These are phyloP conservation scores for Lentinula boryana DNA, from an alignment of 768 basidiomycete genomes.

Conservation along the genomic window DNA sequence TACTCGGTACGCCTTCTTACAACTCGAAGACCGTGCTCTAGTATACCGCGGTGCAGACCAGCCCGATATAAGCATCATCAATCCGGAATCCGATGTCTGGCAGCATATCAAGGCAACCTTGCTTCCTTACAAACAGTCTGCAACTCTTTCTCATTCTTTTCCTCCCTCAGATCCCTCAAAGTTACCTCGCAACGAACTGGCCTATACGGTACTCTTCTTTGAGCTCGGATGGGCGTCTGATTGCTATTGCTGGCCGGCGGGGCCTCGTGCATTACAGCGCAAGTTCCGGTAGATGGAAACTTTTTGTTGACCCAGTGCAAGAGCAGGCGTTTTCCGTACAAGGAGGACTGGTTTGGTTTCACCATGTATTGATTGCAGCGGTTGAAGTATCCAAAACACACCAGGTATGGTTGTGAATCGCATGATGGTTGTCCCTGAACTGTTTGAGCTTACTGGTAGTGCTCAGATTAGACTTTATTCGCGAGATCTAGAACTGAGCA, in stretches of 20 bases:
- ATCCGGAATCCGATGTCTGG: slow-evolving; percentile 97
- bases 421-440: background rate
- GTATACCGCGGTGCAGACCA: slow-evolving; percentile 96
- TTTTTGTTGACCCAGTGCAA: slow-evolving; percentile 74
- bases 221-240: slow-evolving; percentile 83
- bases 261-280: slow-evolving; percentile 94
- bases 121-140: background rate
- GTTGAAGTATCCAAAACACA: slow-evolving; percentile 77
- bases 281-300: slow-evolving; percentile 91
- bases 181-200: slow-evolving; percentile 89
- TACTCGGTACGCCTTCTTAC: slow-evolving; percentile 90
- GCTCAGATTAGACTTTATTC: slow-evolving; percentile 87
- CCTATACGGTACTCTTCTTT: slow-evolving; percentile 90
- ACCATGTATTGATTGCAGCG: slow-evolving; percentile 89
- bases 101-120: slow-evolving; percentile 80
- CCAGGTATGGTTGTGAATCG: slow-evolving; percentile 44
- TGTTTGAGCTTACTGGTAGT: slow-evolving; percentile 3
- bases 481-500: slow-evolving; percentile 81
- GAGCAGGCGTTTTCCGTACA: slow-evolving; percentile 84
- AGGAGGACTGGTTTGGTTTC: slow-evolving; percentile 95
- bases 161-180: slow-evolving; percentile 67
- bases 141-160: background rate
- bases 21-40: slow-evolving; percentile 90
- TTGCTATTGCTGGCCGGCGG: slow-evolving; percentile 87
- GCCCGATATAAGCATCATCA: slow-evolving; percentile 97